Evolutionary conservation across 1,139 yeast species (phyloP).

Genomic region (Saccharomyces hybrid): DNA sequence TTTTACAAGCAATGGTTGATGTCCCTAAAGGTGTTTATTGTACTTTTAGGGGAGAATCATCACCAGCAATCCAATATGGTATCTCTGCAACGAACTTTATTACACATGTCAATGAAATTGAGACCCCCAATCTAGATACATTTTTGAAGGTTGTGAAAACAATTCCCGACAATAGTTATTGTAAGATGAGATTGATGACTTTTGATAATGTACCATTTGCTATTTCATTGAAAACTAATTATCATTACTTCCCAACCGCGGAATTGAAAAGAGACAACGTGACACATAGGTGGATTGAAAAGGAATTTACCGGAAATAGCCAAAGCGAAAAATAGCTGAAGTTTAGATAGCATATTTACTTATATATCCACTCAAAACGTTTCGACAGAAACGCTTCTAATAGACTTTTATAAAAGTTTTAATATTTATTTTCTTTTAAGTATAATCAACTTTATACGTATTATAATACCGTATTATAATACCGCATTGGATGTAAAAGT

Average conservation of each 20-base stretch:
- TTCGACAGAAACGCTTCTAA: background rate
- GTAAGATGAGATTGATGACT: slow-evolving; percentile 71
- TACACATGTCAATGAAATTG: slow-evolving; percentile 76
- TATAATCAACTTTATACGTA: background rate
- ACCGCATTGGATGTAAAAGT: too few relatives aligned
- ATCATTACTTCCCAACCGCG: slow-evolving; percentile 83
- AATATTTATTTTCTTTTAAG: background rate
- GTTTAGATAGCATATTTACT: background rate
- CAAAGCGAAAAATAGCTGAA: slow-evolving; percentile 7
- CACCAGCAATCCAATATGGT: slow-evolving; percentile 83
- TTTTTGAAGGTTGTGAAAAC: slow-evolving; percentile 56
- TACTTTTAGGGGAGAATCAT: slow-evolving; percentile 63
- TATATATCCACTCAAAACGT: background rate
- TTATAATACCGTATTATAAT: too few relatives aligned
- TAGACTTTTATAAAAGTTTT: background rate
- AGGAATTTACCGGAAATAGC: slow-evolving; percentile 28
- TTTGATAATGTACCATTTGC: slow-evolving; percentile 84
- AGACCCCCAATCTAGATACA: slow-evolving; percentile 60
- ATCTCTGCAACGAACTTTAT: slow-evolving; percentile 73
- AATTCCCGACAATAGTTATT: slow-evolving; percentile 73
- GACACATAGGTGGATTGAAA: slow-evolving; percentile 46
- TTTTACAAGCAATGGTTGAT: slow-evolving; percentile 64
- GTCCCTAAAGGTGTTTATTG: slow-evolving; percentile 81
- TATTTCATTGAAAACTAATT: slow-evolving; percentile 75
- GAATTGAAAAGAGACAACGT: slow-evolving; percentile 47